Percentiles rank a stretch among this genome's conserved stretches.
These are phyloP conservation scores for Phytophthora fragariae DNA, from an alignment of 352 stramenopile species.

Conservation along the genomic window DNA sequence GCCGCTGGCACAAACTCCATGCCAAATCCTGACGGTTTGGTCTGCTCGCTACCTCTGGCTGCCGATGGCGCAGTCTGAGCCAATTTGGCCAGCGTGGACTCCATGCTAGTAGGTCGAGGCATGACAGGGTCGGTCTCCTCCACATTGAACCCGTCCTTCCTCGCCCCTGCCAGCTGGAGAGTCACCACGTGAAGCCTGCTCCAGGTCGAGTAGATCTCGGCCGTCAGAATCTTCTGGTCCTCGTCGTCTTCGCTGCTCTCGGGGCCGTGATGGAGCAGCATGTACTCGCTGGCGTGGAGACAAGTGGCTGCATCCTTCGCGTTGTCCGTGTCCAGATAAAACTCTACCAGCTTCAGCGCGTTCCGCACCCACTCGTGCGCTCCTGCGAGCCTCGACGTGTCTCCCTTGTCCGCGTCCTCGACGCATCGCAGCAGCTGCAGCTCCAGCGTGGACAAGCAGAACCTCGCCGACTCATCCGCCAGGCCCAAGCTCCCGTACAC, in stretches of 20 bases:
- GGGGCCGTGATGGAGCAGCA: conserved; percentile 39
- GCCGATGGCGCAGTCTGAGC: conserved; percentile 25
- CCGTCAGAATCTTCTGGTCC: conserved; percentile 40
- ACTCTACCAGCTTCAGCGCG: conserved; percentile 63
- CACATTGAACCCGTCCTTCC: conserved; percentile 28
- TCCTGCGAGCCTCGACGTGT: conserved; percentile 23
- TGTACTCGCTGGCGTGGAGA: conserved; percentile 53
- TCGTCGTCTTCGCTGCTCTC: conserved; percentile 17
- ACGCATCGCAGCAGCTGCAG: conserved; percentile 50
- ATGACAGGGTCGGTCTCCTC: conserved; percentile 12
- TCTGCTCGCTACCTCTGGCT: neutral
- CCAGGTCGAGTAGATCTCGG: conserved; percentile 61
- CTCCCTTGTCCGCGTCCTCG: conserved; percentile 2
- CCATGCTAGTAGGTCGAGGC: conserved; percentile 40
- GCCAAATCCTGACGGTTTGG: conserved; percentile 4
- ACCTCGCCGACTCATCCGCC: conserved; percentile 60
- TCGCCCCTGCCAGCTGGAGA: conserved; percentile 50
- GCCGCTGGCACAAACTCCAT: conserved; percentile 43
- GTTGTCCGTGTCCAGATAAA: conserved; percentile 60
- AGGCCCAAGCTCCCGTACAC: conserved; percentile 63
- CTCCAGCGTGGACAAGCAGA: conserved; percentile 72
- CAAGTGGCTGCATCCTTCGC: conserved; percentile 55
- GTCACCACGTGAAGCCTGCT: conserved; percentile 57
- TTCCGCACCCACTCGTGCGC: conserved; percentile 69
- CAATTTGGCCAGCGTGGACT: conserved; percentile 31